Conservation (phyloP, 345 rosid species). For the Populus euphratica region DNA sequence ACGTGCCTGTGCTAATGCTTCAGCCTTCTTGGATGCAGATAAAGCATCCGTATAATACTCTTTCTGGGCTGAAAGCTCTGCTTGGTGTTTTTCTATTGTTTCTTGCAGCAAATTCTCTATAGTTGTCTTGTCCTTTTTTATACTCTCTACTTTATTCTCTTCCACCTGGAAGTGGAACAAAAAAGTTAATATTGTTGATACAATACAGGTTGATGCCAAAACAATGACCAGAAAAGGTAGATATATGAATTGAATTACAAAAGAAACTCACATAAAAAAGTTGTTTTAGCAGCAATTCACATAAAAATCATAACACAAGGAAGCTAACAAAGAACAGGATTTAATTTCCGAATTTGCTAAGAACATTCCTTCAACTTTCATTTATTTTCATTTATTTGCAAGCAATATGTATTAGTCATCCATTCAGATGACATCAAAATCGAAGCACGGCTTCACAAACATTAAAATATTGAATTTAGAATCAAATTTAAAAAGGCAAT, state of each 20-base stretch:
- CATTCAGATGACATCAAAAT: neutral
- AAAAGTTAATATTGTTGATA: conserved; percentile 10
- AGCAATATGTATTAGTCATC: neutral
- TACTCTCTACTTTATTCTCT: conserved; percentile 92
- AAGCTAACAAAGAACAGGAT: neutral
- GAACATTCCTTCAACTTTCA: neutral
- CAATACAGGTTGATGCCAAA: conserved; percentile 3
- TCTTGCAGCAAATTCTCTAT: conserved; percentile 93
- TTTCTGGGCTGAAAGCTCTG: conserved; percentile 74
- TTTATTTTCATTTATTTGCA: neutral
- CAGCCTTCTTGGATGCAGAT: conserved; percentile 92
- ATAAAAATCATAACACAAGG: neutral
- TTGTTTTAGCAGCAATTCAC: neutral
- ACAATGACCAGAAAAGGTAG: conserved; percentile 1
- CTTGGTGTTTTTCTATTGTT: conserved; percentile 92
- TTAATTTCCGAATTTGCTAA: neutral
- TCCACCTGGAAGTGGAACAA: conserved; percentile 58
- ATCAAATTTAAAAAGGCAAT: neutral
- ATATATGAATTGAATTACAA: neutral
- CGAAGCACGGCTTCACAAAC: neutral
- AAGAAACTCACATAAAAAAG: neutral
- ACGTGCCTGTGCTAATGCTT: conserved; percentile 84
- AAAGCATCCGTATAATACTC: conserved; percentile 82
- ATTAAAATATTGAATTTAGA: neutral
- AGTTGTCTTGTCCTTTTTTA: conserved; percentile 84